phyloP scores from a whole-genome alignment of 1,284 basidiomycete genomes.

The Polyporus tsugae region DNA sequence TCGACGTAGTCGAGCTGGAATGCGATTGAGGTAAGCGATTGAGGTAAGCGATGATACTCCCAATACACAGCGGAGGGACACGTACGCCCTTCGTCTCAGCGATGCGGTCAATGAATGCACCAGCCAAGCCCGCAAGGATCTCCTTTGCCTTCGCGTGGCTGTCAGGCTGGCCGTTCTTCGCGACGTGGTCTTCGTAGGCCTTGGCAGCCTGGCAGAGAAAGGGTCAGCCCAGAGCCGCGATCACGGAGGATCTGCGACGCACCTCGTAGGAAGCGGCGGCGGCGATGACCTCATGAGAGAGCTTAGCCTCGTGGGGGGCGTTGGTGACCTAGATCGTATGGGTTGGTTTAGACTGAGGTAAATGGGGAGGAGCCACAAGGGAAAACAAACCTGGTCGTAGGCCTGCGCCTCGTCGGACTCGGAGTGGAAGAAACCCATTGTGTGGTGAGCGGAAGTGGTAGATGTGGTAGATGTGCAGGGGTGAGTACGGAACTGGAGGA shows the following conservation, averaged over 20 bases:
- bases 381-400: slow-evolving; percentile 50
- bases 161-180: slow-evolving; percentile 47
- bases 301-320: slow-evolving; percentile 60
- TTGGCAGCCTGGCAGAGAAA: slow-evolving; percentile 46
- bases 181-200: slow-evolving; percentile 53
- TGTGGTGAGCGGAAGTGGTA: slow-evolving; percentile 33
- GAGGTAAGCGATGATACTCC: not conserved
- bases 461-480: slow-evolving; percentile 28
- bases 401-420: slow-evolving; percentile 58
- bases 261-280: slow-evolving; percentile 61
- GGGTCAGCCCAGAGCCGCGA: slow-evolving; percentile 4
- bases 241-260: not conserved
- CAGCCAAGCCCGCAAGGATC: slow-evolving; percentile 51
- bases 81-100: slow-evolving; percentile 54
- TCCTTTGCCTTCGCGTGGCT: slow-evolving; percentile 51
- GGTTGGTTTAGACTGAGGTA: slow-evolving; percentile 20
- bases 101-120: slow-evolving; percentile 53
- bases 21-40: not conserved
- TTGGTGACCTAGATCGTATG: slow-evolving; percentile 48
- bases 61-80: not conserved
- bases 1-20: slow-evolving; percentile 51
- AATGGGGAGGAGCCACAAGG: not conserved
- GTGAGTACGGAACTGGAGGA: slow-evolving; percentile 33
- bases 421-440: slow-evolving; percentile 62
- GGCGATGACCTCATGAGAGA: slow-evolving; percentile 74